Evolutionary conservation across 2,329 filamentous ascomycete species (phyloP).

Genomic region (Monosporascus ibericus): DNA sequence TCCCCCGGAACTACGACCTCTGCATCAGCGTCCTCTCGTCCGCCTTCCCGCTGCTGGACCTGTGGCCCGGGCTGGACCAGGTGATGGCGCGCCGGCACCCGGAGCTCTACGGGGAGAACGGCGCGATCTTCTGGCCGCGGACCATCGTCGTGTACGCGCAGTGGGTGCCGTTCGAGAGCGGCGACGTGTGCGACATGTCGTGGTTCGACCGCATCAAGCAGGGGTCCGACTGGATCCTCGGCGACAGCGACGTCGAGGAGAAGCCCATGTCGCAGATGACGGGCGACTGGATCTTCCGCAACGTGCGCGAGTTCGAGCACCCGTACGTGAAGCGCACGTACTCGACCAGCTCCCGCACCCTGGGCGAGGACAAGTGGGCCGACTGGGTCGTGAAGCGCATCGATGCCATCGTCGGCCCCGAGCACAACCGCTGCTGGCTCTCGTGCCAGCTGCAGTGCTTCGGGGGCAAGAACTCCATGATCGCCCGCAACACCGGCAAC

Average conservation of each 20-base stretch:
- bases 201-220: constrained; percentile 26
- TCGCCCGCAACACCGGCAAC: constrained; percentile 34
- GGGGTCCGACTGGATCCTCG: constrained; percentile 33
- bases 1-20: constrained; percentile 40
- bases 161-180: constrained; percentile 35
- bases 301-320: constrained; percentile 39
- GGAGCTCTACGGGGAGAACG: constrained; percentile 30
- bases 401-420: constrained; percentile 28
- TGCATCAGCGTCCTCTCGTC: constrained; percentile 40
- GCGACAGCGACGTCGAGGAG: constrained; percentile 26
- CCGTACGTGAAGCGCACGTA: constrained; percentile 44
- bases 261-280: constrained; percentile 41
- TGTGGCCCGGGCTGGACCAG: constrained; percentile 29
- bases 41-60: constrained; percentile 29
- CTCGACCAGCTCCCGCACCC: constrained; percentile 34
- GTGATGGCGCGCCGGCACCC: constrained; percentile 29
- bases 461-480: constrained; percentile 37
- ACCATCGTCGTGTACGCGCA: constrained; percentile 42
- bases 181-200: constrained; percentile 28
- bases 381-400: constrained; percentile 30
- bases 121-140: constrained; percentile 31
- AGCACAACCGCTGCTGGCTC: constrained; percentile 35
- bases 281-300: constrained; percentile 39
- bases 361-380: constrained; percentile 33
- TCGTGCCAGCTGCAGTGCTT: constrained; percentile 39